Evolutionary conservation across 352 stramenopile species (phyloP).

Genomic region (Ophiocytium majus): DNA sequence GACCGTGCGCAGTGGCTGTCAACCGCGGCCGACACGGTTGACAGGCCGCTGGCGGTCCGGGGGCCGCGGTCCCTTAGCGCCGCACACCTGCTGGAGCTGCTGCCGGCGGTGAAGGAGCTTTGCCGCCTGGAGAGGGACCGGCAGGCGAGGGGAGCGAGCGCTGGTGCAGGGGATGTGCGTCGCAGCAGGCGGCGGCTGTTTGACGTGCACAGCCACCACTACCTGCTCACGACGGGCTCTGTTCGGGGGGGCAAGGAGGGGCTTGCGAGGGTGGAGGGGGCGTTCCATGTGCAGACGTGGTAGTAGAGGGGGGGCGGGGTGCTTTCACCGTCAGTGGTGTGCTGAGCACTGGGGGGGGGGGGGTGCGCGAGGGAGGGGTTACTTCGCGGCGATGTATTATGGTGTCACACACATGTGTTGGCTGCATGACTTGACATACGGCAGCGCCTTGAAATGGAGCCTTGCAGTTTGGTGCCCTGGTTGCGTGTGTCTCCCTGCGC

Average conservation of each 20-base stretch:
- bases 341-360: no score
- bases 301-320: background rate
- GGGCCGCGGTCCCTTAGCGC: background rate
- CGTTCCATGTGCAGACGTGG: background rate
- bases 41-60: background rate
- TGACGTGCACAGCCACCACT: background rate
- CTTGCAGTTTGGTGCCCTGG: background rate
- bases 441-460: no score
- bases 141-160: background rate
- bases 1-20: background rate
- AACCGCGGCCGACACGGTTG: background rate
- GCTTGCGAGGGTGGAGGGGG: background rate
- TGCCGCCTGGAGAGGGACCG: background rate
- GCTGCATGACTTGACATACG: no score
- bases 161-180: background rate
- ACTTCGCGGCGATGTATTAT: background rate
- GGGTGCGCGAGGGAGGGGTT: no score
- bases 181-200: background rate
- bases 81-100: background rate
- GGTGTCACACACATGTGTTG: no score
- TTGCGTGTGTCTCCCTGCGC: background rate
- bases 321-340: no score
- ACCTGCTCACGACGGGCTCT: background rate
- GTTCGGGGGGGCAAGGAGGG: background rate
- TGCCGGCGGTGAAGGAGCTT: background rate